phyloP scores from a whole-genome alignment of 2,329 filamentous ascomycete genomes.

The Aspergillus sp. region DNA sequence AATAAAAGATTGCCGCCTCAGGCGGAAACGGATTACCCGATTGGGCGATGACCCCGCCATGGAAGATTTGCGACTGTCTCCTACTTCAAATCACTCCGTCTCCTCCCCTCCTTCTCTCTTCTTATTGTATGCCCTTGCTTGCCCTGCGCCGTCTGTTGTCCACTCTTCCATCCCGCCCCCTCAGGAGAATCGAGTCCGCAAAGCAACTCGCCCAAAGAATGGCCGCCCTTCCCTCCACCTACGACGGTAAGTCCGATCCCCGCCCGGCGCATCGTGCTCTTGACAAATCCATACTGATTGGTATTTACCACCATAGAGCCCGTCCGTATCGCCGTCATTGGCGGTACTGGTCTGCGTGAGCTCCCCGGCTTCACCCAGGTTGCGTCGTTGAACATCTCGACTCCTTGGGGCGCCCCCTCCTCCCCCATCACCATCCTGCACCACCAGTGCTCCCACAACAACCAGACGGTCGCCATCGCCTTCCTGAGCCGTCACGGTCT shows the following conservation, averaged over 20 bases:
- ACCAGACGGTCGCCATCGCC: constrained; percentile 67
- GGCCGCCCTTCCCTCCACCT: constrained; percentile 59
- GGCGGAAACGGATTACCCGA: constrained; percentile 23
- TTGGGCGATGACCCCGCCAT: constrained; percentile 25
- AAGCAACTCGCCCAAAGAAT: constrained; percentile 46
- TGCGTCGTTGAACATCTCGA: constrained; percentile 72
- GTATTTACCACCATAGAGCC: too few species aligned
- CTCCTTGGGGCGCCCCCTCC: constrained; percentile 84
- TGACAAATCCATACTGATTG: neutral
- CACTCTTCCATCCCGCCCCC: constrained; percentile 27
- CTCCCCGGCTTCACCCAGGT: constrained; percentile 85
- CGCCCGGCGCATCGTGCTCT: too few species aligned
- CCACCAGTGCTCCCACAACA: constrained; percentile 72
- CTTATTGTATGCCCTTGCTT: constrained; percentile 3
- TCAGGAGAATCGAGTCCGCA: constrained; percentile 35
- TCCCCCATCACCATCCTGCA: constrained; percentile 82
- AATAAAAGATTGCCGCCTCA: constrained; percentile 10
- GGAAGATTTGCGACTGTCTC: constrained; percentile 22
- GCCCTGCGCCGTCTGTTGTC: constrained; percentile 10
- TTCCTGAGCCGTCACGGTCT: constrained; percentile 92
- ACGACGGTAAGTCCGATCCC: constrained; percentile 56
- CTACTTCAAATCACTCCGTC: neutral
- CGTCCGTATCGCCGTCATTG: constrained; percentile 84
- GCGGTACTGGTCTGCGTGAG: constrained; percentile 87
- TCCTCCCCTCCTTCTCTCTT: neutral